These are phyloP conservation scores for Scedosporium apiospermum DNA, from an alignment of 2,329 filamentous ascomycete genomes.

Conservation along the genomic window DNA sequence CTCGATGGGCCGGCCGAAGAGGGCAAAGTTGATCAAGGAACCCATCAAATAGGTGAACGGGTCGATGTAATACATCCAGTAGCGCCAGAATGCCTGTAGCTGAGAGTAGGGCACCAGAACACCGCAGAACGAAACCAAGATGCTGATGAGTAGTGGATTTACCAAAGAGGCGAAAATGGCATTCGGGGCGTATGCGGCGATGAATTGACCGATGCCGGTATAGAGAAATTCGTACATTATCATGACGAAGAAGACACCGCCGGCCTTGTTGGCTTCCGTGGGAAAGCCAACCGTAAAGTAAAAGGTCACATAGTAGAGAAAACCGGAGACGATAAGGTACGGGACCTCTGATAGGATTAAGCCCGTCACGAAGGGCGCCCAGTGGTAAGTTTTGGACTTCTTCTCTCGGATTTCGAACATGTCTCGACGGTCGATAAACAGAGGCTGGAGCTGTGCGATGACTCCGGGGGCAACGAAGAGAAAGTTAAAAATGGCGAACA, in stretches of 20 bases:
- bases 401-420: slow-evolving; percentile 51
- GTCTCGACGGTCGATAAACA: slow-evolving; percentile 46
- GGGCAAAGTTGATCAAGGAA: slow-evolving; percentile 40
- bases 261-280: slow-evolving; percentile 30
- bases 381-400: slow-evolving; percentile 52
- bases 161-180: slow-evolving; percentile 48
- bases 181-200: slow-evolving; percentile 54
- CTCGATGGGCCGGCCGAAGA: slow-evolving; percentile 35
- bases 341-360: slow-evolving; percentile 61
- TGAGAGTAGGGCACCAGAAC: slow-evolving; percentile 59
- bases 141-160: slow-evolving; percentile 45
- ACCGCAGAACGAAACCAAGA: slow-evolving; percentile 63
- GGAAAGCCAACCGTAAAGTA: slow-evolving; percentile 41
- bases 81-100: slow-evolving; percentile 57
- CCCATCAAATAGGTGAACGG: slow-evolving; percentile 55
- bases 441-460: slow-evolving; percentile 48
- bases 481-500: slow-evolving; percentile 55
- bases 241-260: slow-evolving; percentile 44
- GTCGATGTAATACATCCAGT: slow-evolving; percentile 54
- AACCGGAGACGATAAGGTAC: slow-evolving; percentile 56
- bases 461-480: slow-evolving; percentile 52
- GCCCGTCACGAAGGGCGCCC: slow-evolving; percentile 57
- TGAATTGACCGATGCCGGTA: slow-evolving; percentile 51
- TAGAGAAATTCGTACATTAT: slow-evolving; percentile 52
- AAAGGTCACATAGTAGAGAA: slow-evolving; percentile 55